Conservation (phyloP, 345 rosid genomes). For the Eucalyptus grandis region DNA sequence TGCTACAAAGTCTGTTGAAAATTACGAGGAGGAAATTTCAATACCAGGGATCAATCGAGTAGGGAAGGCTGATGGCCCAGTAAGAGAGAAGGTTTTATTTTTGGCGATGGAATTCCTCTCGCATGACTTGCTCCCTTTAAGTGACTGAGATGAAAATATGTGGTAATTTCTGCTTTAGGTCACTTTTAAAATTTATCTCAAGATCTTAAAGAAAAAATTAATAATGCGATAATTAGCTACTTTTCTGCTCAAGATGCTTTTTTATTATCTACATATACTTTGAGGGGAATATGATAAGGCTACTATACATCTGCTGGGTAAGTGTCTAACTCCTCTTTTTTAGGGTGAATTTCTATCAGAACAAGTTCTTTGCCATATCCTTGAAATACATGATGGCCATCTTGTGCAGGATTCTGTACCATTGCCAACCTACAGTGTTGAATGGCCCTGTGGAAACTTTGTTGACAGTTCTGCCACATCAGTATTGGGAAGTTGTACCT, state of each 20-base stretch:
- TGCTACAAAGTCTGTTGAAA: neutral
- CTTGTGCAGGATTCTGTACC: neutral
- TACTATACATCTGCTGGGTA: neutral
- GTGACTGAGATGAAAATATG: neutral
- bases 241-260: neutral
- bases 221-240: neutral
- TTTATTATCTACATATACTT: neutral
- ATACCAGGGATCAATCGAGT: neutral
- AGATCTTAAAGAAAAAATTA: neutral
- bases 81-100: neutral
- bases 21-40: neutral
- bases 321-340: neutral
- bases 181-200: neutral
- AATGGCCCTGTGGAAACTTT: conserved; percentile 7
- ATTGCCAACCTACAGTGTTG: neutral
- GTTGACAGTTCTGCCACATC: neutral
- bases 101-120: neutral
- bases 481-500: neutral
- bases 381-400: neutral
- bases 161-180: neutral
- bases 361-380: neutral
- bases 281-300: neutral
- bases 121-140: neutral
- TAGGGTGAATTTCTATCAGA: neutral
- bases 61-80: neutral